Percentiles rank a stretch among this genome's conserved stretches.
Conservation (phyloP, 805 yeast species). For the Nakazawaea anatomiae region DNA sequence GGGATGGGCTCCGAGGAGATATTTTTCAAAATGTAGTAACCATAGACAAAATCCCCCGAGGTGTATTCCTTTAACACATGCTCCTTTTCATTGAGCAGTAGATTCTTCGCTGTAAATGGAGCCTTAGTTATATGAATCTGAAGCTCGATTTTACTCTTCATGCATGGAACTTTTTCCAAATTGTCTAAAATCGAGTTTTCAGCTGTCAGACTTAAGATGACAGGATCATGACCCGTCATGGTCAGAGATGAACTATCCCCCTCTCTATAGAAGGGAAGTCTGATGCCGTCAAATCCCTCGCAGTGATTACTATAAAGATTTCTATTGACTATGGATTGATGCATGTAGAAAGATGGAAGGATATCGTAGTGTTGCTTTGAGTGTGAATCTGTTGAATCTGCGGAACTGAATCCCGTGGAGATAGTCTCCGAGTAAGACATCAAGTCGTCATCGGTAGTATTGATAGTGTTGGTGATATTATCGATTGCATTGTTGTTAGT, state of each 20-base stretch:
- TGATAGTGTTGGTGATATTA: not conserved
- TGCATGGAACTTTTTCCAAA: not conserved
- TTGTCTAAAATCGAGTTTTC: slow-evolving; percentile 5
- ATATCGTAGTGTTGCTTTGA: slow-evolving; percentile 31
- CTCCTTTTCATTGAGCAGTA: slow-evolving; percentile 14
- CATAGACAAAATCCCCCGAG: slow-evolving; percentile 64
- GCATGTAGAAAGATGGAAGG: slow-evolving; percentile 66
- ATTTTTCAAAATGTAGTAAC: slow-evolving; percentile 43
- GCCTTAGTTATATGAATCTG: not conserved
- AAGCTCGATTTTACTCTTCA: not conserved
- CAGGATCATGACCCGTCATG: not conserved
- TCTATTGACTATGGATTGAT: slow-evolving; percentile 32
- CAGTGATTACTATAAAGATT: not conserved
- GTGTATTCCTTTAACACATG: slow-evolving; percentile 45
- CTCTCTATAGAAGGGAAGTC: not conserved
- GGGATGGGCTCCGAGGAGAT: slow-evolving; percentile 33
- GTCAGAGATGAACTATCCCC: not conserved
- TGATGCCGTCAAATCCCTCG: not conserved
- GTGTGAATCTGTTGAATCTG: not conserved
- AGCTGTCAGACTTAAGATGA: not conserved
- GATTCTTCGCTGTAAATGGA: not conserved
- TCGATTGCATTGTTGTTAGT: not conserved
- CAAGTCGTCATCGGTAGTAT: not conserved
- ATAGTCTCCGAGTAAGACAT: not conserved
- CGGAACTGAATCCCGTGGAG: not conserved